Evolutionary conservation across 805 yeast genomes (phyloP), one percentile per base, ranked within the genome.

Genomic region (Candida michaelii): DNA sequence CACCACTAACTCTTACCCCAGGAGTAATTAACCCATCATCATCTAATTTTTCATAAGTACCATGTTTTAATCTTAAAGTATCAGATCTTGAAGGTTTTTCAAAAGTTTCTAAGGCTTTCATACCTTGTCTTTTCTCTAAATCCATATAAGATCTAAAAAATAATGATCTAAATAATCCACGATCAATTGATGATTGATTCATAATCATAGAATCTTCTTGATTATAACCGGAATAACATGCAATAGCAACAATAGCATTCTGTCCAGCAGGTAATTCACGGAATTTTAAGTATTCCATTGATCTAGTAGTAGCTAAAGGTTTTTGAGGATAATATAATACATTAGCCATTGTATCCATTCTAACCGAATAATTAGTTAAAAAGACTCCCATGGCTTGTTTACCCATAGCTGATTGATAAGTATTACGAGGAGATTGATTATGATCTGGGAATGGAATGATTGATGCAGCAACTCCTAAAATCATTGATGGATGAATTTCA

Each of bases 181-280:
- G 77, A 66, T 93, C 99, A 61, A 93, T 93, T 27, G 96, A 87
- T 9, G 96, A 85, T 73, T 93, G 99, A 66, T 93, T 93, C 99
- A 93, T 93, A 73, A 93, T 93, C 93, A 93, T 89, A 31, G 99
- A 93, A 85, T 93, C 99, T 85, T 93, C 99, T 76, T 93, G 99
- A 68, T 93, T 93, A 69, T 93, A 93, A 60, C 99, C 99, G 31
- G 96, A 87, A 69, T 93, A 93, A 79, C 99, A 93, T 33, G 95
- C 80, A 76, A 93, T 93, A 21, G 99, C 99, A 36, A 93, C 99
- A 66, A 93, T 82, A 19, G 99, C 99, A 62, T 93, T 93, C 73
- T 93, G 99, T 46, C 99, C 99, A 46, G 99, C 99, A 29, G 99
- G 99, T 50, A 93, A 76, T 68, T 93, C 99, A 73, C 99, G 80